Conservation (phyloP, 495 filamentous ascomycete genomes). For the Physcia stellaris region DNA sequence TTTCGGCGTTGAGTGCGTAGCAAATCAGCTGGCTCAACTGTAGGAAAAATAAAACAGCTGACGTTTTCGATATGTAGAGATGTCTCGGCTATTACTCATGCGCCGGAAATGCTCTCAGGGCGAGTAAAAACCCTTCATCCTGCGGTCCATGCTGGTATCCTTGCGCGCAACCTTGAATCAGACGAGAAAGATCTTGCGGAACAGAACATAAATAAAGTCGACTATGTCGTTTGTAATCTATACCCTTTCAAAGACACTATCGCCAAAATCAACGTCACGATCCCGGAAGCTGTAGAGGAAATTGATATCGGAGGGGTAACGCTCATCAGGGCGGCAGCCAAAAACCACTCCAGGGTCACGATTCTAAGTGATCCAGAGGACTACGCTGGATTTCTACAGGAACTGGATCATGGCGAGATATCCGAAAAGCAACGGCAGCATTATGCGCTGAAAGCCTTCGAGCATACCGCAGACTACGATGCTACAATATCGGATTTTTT, state of each 20-base stretch:
- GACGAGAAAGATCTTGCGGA: constrained; percentile 94
- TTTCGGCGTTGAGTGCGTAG: constrained; percentile 74
- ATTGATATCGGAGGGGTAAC: constrained; percentile 97
- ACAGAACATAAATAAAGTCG: constrained; percentile 94
- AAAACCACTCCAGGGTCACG: constrained; percentile 91
- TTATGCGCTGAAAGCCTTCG: constrained; percentile 87
- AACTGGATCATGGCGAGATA: constrained; percentile 77
- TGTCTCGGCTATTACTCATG: constrained; percentile 91
- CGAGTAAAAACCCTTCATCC: constrained; percentile 97
- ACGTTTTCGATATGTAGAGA: constrained; percentile 34
- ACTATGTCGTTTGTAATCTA: constrained; percentile 96
- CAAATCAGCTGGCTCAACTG: background rate
- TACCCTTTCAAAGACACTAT: constrained; percentile 95
- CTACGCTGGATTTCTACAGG: constrained; percentile 85
- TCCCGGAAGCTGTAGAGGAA: constrained; percentile 93
- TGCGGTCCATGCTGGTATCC: constrained; percentile 84
- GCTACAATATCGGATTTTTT: constrained; percentile 91
- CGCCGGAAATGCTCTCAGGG: constrained; percentile 95
- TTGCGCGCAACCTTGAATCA: constrained; percentile 79
- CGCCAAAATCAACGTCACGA: constrained; percentile 89
- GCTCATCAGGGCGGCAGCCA: constrained; percentile 87
- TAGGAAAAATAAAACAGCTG: background rate
- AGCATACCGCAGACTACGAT: constrained; percentile 98
- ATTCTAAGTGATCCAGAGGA: constrained; percentile 88
- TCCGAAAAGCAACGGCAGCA: constrained; percentile 65